A percentile compares a stretch with the other conserved stretches of the same genome.
Evolutionary conservation across 2,329 filamentous ascomycete genomes (phyloP).

Genomic region (Penicillium crustosum): DNA sequence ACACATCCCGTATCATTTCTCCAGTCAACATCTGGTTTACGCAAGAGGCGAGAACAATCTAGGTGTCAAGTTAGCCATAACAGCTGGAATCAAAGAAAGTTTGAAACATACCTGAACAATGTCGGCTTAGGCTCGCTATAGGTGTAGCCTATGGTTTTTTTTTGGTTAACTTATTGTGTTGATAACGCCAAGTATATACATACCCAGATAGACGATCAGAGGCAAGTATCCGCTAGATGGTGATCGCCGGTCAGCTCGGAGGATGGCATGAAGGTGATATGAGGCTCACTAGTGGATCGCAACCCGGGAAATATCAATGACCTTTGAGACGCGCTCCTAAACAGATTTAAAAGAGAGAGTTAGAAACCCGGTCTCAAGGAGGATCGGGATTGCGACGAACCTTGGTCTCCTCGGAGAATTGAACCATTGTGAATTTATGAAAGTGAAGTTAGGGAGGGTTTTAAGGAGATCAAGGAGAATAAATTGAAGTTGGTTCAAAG

Average conservation of each 20-base stretch:
- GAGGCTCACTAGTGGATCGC: slow-evolving; percentile 86
- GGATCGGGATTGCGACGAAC: slow-evolving; percentile 47
- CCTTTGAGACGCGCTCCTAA: slow-evolving; percentile 94
- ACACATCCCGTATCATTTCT: neutral
- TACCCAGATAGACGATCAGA: slow-evolving; percentile 94
- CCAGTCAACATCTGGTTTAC: slow-evolving; percentile 23
- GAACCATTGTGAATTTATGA: slow-evolving; percentile 47
- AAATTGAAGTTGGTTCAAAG: neutral
- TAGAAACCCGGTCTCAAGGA: neutral
- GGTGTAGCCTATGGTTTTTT: slow-evolving; percentile 69
- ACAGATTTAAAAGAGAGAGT: slow-evolving; percentile 11
- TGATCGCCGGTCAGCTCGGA: slow-evolving; percentile 20
- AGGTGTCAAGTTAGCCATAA: slow-evolving; percentile 1
- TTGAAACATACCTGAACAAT: slow-evolving; percentile 60
- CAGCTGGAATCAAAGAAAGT: slow-evolving; percentile 22
- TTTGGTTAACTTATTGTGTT: slow-evolving; percentile 2
- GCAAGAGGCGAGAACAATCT: slow-evolving; percentile 48
- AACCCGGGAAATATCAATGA: slow-evolving; percentile 91
- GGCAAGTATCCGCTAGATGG: slow-evolving; percentile 82
- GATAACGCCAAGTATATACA: slow-evolving; percentile 24
- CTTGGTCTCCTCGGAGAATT: slow-evolving; percentile 96
- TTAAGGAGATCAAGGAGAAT: neutral
- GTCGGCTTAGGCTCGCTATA: slow-evolving; percentile 89
- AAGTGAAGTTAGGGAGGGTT: neutral
- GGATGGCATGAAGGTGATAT: neutral